Conservation (phyloP, 2,329 filamentous ascomycete species). For the Sporothrix sp. region DNA sequence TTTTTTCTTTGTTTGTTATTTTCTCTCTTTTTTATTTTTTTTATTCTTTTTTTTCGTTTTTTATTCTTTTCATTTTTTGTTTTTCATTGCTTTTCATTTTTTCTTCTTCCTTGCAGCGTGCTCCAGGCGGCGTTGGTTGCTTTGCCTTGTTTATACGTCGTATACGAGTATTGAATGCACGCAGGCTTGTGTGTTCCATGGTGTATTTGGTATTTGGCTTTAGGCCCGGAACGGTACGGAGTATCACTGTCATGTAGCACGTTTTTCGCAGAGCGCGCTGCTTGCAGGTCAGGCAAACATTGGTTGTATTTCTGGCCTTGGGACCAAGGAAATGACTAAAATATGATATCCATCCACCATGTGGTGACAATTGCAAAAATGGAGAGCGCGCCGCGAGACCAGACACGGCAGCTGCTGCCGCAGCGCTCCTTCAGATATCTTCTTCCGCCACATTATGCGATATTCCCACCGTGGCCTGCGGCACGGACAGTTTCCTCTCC, state of each 20-base stretch:
- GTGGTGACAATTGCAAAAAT: constrained; percentile 6
- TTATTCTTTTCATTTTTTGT: not conserved
- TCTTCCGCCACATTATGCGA: not conserved
- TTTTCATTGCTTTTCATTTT: not conserved
- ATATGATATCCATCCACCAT: constrained; percentile 7
- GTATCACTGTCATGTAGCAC: no score
- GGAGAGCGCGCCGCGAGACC: not conserved
- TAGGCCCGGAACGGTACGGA: no score
- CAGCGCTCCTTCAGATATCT: not conserved
- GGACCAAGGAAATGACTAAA: not conserved
- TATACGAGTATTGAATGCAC: no score
- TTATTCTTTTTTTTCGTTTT: not conserved
- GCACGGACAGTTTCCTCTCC: no score
- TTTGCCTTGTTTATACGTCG: no score
- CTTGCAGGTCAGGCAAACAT: no score
- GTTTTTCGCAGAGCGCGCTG: no score
- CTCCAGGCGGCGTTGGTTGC: no score
- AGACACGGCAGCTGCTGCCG: not conserved
- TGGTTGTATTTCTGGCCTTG: not conserved
- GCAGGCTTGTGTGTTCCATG: no score
- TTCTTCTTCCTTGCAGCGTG: not conserved
- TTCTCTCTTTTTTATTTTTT: not conserved
- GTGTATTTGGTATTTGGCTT: not conserved
- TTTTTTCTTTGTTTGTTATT: not conserved
- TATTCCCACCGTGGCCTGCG: no score